Percentiles rank a stretch among this genome's conserved stretches.
phyloP scores from a whole-genome alignment of 495 filamentous ascomycete species.

The Aspergillus hancockii region DNA sequence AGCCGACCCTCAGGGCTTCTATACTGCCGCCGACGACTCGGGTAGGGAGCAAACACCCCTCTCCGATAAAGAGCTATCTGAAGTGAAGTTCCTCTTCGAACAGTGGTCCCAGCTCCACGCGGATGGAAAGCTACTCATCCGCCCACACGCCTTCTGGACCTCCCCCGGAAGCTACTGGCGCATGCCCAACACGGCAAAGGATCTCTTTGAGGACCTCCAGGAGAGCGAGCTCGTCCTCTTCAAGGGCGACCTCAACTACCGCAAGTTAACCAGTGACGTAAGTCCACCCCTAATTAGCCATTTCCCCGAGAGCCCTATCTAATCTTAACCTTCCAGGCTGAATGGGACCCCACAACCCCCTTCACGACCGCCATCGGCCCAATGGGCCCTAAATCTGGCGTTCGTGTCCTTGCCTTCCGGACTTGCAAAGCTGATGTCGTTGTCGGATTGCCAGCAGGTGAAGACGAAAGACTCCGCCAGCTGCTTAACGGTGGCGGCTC shows the following conservation, averaged over 20 bases:
- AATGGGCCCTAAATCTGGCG: slow-evolving; percentile 73
- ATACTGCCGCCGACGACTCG: slow-evolving; percentile 68
- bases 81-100: slow-evolving; percentile 74
- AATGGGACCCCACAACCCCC: slow-evolving; percentile 85
- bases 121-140: slow-evolving; percentile 77
- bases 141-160: slow-evolving; percentile 90
- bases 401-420: slow-evolving; percentile 81
- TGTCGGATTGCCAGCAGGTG: slow-evolving; percentile 77
- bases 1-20: slow-evolving; percentile 73
- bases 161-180: slow-evolving; percentile 82
- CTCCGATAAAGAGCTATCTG: slow-evolving; percentile 61
- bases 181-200: slow-evolving; percentile 65
- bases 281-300: slow-evolving; percentile 30
- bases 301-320: background rate
- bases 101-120: slow-evolving; percentile 78
- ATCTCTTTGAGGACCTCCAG: slow-evolving; percentile 76
- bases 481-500: slow-evolving; percentile 66
- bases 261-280: slow-evolving; percentile 87
- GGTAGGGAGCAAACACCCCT: slow-evolving; percentile 59
- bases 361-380: slow-evolving; percentile 87
- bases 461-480: slow-evolving; percentile 74
- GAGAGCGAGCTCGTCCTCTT: slow-evolving; percentile 87
- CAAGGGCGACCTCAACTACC: slow-evolving; percentile 96
- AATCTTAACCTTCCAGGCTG: slow-evolving; percentile 50
- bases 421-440: slow-evolving; percentile 97